Conservation (phyloP, 768 basidiomycete species). For the Lactarius deliciosus region DNA sequence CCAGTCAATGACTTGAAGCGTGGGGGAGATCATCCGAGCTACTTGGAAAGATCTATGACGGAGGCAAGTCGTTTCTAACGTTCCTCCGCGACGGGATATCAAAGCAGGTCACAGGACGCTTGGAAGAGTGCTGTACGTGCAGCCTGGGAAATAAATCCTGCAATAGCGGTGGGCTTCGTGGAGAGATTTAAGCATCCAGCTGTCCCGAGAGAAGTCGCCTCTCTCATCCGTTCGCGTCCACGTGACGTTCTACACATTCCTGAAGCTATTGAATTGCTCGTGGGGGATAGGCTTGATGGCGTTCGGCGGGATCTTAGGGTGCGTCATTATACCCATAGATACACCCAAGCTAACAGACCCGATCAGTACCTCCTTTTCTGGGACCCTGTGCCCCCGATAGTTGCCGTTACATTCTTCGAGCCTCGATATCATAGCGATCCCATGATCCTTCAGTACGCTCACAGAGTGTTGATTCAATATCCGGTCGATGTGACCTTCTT, state of each 20-base stretch:
- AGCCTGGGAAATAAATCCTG: conserved; percentile 81
- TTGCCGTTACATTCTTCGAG: conserved; percentile 84
- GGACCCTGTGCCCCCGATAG: conserved; percentile 82
- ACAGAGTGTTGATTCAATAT: conserved; percentile 92
- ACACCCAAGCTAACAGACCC: conserved; percentile 14
- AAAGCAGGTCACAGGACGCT: conserved; percentile 43
- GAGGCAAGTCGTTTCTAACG: conserved; percentile 48
- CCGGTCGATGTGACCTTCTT: conserved; percentile 96
- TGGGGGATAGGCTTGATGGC: conserved; percentile 68
- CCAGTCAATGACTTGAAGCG: conserved; percentile 74
- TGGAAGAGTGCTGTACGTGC: conserved; percentile 72
- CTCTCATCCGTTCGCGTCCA: conserved; percentile 72
- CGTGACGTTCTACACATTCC: conserved; percentile 68
- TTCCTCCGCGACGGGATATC: background rate
- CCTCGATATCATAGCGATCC: conserved; percentile 82
- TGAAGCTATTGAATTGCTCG: conserved; percentile 76
- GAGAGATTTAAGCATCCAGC: conserved; percentile 79
- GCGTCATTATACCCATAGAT: conserved; percentile 20
- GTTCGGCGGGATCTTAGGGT: conserved; percentile 77
- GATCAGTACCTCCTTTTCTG: conserved; percentile 81
- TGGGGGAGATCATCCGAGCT: conserved; percentile 58
- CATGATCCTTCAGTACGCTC: conserved; percentile 89
- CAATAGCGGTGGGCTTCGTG: conserved; percentile 77
- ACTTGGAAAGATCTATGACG: conserved; percentile 55
- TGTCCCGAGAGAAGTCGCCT: conserved; percentile 70